Base-by-base conservation (phyloP, 129 eudicot genomes). In the Pittosporum tobira region DNA sequence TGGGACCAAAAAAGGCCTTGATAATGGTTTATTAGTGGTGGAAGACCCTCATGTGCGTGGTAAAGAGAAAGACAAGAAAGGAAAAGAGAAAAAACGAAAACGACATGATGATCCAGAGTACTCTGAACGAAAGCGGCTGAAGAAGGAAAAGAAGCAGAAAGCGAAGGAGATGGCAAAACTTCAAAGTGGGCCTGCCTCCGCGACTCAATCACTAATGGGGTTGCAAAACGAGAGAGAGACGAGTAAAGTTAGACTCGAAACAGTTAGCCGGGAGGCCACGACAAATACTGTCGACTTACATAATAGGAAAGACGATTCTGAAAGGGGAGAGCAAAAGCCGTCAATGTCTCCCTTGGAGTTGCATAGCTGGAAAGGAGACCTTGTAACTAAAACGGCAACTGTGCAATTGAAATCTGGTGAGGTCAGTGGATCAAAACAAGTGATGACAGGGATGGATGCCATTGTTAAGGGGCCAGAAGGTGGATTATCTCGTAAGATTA, bases 111-210 rank as follows among this genome's bases (percentile, higher is more conserved):
- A 88, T 68, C 94, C 98, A 1, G 83, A 83, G 68, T 82, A 79
- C 36, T 27, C 71, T 59, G 95, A 83, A 66, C 53, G 47, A 20
- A 91, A 86, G 71, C 68, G 95, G 29, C 34, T 75, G 61, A 91
- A 86, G 79, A 91, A 83, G 76, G 94, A 80, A 75, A 85, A 80
- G 82, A 90, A 82, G 51, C 66, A 80, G 31, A 88, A 74, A 68
- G 86, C 83, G 55, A 86, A 91, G 72, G 90, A 83, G 66, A 26
- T 76, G 68, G 85, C 82, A 15, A 86, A 83, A 45, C 36, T 74
- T 44, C 34, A 51, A 60, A 60, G 67, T 1, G 72, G 59, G 25
- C n/a, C n/a, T n/a, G n/a, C n/a, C n/a, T 72, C 16, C 36, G 40
- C 72, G 11, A 71, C 57, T 18, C 46, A 59, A 18, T 55, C 81